Evolutionary conservation across 768 basidiomycete genomes (phyloP), one percentile per base, ranked within the genome.

Genomic region (Pluteus cervinus): DNA sequence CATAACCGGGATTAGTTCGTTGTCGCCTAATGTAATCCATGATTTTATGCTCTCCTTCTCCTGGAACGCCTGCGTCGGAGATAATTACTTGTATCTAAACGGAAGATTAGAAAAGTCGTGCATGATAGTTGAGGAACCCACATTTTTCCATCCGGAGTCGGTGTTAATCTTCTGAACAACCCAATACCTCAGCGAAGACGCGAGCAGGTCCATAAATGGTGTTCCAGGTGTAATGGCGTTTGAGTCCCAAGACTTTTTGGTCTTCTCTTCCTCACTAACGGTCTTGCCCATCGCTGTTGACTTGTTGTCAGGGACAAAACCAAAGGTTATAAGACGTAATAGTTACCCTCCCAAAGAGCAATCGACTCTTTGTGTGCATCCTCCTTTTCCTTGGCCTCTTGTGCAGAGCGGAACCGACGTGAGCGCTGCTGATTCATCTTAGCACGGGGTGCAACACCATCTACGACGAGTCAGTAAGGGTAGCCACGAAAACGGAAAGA

Each of bases 341-440:
- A 49, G 73, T 39, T 46, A 84, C 91, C 77, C 73, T 96, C 84
- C 78, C 89, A 94, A 47, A 91, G 52, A 2, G 78, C 71, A 29
- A 96, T 72, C 3, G 88, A 81, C 55, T 93, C 84, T 54, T 77
- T 76, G 26, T 81, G 75, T 33, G 89, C 88, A 40, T 88, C 81
- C 41, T 90, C 92, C 61, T 96, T 94, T 24, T 94, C 89, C 43
- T 84, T 81, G 3, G 96, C 92, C 59, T 99, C 96, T 56, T 94
- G 91, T 2, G 90, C 81, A 15, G 92, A 78, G 43, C 96, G 78
- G 65, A 99, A 99, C 39, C 96, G 90, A 48, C 96, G 75, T 11
- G 92, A 91, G 7, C 96, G 89, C 58, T 99, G 96, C 54, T 99
- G 96, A 56, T 99, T 99, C 96, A 99, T 99, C 66, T 99, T 99